Percentiles rank a stretch among this genome's conserved stretches.
Conservation (phyloP, 768 basidiomycete species). For the Macrocybe gigantea region DNA sequence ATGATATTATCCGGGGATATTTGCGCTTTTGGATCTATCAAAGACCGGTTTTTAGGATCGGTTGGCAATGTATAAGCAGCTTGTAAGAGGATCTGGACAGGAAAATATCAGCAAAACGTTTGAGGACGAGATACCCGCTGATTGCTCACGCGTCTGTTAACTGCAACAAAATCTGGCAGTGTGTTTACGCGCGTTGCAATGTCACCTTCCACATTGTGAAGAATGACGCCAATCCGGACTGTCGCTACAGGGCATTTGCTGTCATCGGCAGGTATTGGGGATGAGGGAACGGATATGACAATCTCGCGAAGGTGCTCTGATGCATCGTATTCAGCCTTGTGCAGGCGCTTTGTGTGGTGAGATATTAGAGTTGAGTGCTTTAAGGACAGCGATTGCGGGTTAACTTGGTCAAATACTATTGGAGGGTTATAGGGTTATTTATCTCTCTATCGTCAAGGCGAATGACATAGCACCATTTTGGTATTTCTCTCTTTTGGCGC, state of each 20-base stretch:
- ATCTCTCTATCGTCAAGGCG: not conserved
- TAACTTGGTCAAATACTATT: slow-evolving; percentile 40
- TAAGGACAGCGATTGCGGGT: slow-evolving; percentile 46
- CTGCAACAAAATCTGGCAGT: slow-evolving; percentile 68
- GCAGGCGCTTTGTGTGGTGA: slow-evolving; percentile 5
- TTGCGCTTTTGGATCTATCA: slow-evolving; percentile 78
- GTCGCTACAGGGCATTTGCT: slow-evolving; percentile 24
- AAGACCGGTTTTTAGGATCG: slow-evolving; percentile 54
- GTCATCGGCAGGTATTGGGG: slow-evolving; percentile 35
- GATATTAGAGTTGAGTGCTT: slow-evolving; percentile 51
- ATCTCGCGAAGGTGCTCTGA: slow-evolving; percentile 15
- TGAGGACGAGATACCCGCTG: not conserved
- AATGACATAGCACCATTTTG: slow-evolving; percentile 33
- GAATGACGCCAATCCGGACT: slow-evolving; percentile 59
- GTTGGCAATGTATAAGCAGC: slow-evolving; percentile 49
- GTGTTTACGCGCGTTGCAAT: slow-evolving; percentile 73
- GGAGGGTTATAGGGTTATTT: slow-evolving; percentile 1
- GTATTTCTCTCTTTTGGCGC: slow-evolving; percentile 54
- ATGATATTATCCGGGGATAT: slow-evolving; percentile 80
- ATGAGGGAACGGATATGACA: slow-evolving; percentile 36
- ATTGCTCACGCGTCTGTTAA: slow-evolving; percentile 66
- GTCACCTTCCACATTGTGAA: slow-evolving; percentile 48
- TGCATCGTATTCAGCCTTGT: slow-evolving; percentile 12
- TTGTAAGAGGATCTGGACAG: slow-evolving; percentile 31
- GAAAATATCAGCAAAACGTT: not conserved